phyloP scores from a whole-genome alignment of 2,329 filamentous ascomycete species.

The Malbranchea zuffiana region DNA sequence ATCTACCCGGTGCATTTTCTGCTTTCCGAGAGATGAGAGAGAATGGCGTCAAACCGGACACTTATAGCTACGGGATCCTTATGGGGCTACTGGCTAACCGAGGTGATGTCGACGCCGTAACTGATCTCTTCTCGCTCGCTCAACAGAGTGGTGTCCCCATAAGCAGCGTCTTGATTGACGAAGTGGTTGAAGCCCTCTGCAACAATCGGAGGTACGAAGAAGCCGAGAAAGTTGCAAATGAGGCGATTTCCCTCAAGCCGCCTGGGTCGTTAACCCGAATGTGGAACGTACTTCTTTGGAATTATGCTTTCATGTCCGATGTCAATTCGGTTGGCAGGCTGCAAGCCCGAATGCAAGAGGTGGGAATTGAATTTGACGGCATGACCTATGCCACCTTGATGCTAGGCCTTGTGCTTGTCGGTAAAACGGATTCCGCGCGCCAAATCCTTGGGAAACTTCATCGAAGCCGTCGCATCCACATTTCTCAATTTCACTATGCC shows the following conservation, averaged over 20 bases:
- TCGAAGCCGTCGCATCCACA: conserved; percentile 27
- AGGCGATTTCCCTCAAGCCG: conserved; percentile 43
- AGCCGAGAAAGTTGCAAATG: conserved; percentile 50
- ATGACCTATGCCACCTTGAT: conserved; percentile 54
- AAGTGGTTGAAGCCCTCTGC: conserved; percentile 58
- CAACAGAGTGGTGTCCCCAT: conserved; percentile 43
- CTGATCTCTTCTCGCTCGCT: conserved; percentile 54
- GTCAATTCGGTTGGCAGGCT: conserved; percentile 43
- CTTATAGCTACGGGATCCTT: conserved; percentile 58
- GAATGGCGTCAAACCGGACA: conserved; percentile 44
- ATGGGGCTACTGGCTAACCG: conserved; percentile 60
- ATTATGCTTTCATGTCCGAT: conserved; percentile 55
- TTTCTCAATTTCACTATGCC: conserved; percentile 36
- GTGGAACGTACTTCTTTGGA: conserved; percentile 68
- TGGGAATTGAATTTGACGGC: conserved; percentile 42
- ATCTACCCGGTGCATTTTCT: conserved; percentile 54
- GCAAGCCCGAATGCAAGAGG: conserved; percentile 45
- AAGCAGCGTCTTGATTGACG: conserved; percentile 49
- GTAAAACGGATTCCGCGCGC: conserved; percentile 46
- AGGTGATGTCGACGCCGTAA: conserved; percentile 61
- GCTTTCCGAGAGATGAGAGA: conserved; percentile 52
- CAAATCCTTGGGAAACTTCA: conserved; percentile 38
- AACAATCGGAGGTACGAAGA: conserved; percentile 43
- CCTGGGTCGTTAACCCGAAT: conserved; percentile 48
- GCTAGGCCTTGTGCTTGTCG: conserved; percentile 43